Conservation (phyloP, 1,284 basidiomycete species). For the Volvariella surrecta region DNA sequence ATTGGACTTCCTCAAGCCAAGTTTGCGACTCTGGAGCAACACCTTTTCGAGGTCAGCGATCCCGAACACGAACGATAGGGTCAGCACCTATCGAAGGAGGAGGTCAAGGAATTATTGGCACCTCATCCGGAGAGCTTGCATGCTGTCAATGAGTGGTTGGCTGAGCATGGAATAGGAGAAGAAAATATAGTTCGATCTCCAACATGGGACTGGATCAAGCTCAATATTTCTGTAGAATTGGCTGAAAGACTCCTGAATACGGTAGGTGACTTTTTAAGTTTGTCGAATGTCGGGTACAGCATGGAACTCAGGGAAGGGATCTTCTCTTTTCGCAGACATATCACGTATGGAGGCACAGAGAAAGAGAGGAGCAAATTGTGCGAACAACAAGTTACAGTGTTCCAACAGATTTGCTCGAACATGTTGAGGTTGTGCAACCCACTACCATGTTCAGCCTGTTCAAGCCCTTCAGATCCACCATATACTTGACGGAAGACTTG, state of each 20-base stretch:
- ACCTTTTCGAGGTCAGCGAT: conserved; percentile 47
- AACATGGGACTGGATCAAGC: conserved; percentile 9
- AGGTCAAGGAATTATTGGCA: conserved; percentile 40
- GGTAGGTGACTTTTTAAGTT: too few species aligned
- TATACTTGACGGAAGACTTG: too few species aligned
- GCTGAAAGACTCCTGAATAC: conserved; percentile 6
- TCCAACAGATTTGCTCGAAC: conserved; percentile 37
- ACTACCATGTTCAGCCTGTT: conserved; percentile 53
- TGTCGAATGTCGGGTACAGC: neutral
- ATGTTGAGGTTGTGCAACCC: conserved; percentile 47
- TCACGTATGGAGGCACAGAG: conserved; percentile 40
- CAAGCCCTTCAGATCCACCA: conserved; percentile 33
- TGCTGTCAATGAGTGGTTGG: conserved; percentile 47
- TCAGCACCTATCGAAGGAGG: conserved; percentile 49
- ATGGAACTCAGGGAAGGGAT: neutral
- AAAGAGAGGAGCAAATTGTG: conserved; percentile 36
- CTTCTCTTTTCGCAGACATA: conserved; percentile 27
- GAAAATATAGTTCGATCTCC: conserved; percentile 8
- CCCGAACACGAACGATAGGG: conserved; percentile 42
- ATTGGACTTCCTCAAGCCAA: conserved; percentile 48
- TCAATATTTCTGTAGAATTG: conserved; percentile 13
- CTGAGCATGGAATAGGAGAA: conserved; percentile 35
- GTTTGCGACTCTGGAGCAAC: conserved; percentile 38
- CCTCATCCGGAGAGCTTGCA: conserved; percentile 38
- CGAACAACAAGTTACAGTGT: conserved; percentile 49